Base-by-base conservation (phyloP, 2,329 filamentous ascomycete species). In the Elsinoe perseae region DNA sequence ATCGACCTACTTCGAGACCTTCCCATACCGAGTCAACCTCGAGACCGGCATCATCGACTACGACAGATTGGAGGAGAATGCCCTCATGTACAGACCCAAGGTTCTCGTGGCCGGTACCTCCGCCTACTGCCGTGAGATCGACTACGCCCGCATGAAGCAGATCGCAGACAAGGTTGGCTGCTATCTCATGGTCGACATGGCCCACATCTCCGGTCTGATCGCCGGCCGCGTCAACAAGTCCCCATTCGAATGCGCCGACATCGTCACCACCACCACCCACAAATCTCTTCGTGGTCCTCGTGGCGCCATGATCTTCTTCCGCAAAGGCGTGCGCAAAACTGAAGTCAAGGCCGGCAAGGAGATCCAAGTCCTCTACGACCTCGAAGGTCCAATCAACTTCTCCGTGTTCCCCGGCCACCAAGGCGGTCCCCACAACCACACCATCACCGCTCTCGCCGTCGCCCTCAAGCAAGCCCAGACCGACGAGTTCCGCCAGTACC, bases 361-460 rank as follows among this genome's bases (percentile, higher is more conserved):
- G 67, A 32, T 60, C 18, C 50, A 84, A 46, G 55, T 86, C 64
- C 73, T 88, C 69, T 98, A 96, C 75, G 85, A 96, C 67, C 85
- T 98, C 40, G 93, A 97, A 72, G 81, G 80, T 25, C 88, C 91
- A 56, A 98, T 98, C 76, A 98, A 98, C 76, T 82, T 84, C 65
- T 95, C 92, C 56, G 93, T 98, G 60, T 98, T 98, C 79, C 93
- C 93, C 14, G 93, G 93, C 57, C 93, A 98, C 74, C 93, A 98
- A 73, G 93, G 93, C 69, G 93, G 93, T 21, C 93, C 93, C 55
- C 93, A 98, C 76, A 98, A 98, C 77, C 93, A 98, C 78, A 98
- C 93, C 64, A 98, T 98, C 71, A 95, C 93, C 32, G 93, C 93
- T 43, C 80, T 98, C 25, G 84, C 93, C 18, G 93, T 98, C 50